A percentile compares a stretch with the other conserved stretches of the same genome.
These are phyloP conservation scores for Allium fistulosum DNA, from an alignment of 106 monocot species.

Conservation along the genomic window DNA sequence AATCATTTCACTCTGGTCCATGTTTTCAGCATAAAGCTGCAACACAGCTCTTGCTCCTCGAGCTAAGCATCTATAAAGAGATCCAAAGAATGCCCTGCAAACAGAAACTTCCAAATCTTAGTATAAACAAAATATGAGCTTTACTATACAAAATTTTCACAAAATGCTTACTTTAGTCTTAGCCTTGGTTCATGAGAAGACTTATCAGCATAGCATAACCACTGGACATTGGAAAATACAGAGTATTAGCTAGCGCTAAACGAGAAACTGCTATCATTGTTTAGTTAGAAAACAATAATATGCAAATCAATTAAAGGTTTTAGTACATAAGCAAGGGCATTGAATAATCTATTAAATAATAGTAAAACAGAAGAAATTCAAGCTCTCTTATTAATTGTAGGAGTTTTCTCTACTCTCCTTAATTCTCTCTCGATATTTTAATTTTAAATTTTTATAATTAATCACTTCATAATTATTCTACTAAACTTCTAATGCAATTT, in stretches of 20 bases:
- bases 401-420: no score
- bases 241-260: no score
- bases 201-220: constrained; percentile 94
- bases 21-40: constrained; percentile 94
- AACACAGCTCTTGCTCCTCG: constrained; percentile 95
- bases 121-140: background rate
- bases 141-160: background rate
- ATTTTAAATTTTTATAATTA: no score
- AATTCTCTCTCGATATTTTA: no score
- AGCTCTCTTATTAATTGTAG: no score
- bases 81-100: constrained; percentile 89
- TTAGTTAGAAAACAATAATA: background rate
- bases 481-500: no score
- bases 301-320: background rate
- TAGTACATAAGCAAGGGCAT: background rate
- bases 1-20: constrained; percentile 95
- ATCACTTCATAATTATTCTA: no score
- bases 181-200: constrained; percentile 92
- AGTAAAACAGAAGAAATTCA: no score
- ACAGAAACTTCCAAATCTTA: background rate
- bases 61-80: constrained; percentile 86
- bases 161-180: constrained; percentile 71
- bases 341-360: no score
- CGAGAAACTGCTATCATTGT: no score
- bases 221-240: constrained; percentile 34